A percentile compares a stretch with the other conserved stretches of the same genome.
Evolutionary conservation across 2,329 filamentous ascomycete genomes (phyloP).

Genomic region (Botrytis cinerea): DNA sequence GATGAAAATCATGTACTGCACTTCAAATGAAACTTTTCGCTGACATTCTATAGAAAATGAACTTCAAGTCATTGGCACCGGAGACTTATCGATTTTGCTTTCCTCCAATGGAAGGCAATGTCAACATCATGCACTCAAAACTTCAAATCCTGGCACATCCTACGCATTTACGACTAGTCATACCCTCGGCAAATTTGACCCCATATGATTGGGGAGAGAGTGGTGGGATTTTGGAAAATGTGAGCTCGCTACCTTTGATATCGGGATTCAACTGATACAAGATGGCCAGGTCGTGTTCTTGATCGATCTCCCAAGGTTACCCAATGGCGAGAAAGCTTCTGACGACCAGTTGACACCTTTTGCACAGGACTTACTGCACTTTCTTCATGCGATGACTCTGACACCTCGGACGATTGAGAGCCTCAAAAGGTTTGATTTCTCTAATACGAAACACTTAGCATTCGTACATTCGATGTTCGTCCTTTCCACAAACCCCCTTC

Average conservation of each 20-base stretch:
- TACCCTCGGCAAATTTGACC: slow-evolving; percentile 86
- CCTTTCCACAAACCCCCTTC: background rate
- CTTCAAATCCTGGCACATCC: slow-evolving; percentile 84
- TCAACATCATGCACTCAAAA: slow-evolving; percentile 89
- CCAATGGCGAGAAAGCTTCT: slow-evolving; percentile 31
- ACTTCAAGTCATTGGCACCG: slow-evolving; percentile 53
- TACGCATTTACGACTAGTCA: slow-evolving; percentile 71
- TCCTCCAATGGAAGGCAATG: slow-evolving; percentile 68
- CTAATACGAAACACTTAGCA: slow-evolving; percentile 66
- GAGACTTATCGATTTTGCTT: slow-evolving; percentile 72
- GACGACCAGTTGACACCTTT: slow-evolving; percentile 54
- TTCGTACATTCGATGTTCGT: slow-evolving; percentile 85
- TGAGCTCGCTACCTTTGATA: slow-evolving; percentile 42
- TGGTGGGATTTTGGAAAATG: slow-evolving; percentile 84
- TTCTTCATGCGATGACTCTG: slow-evolving; percentile 46
- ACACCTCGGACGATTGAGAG: slow-evolving; percentile 66
- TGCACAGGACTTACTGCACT: slow-evolving; percentile 61
- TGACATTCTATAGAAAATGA: slow-evolving; percentile 47
- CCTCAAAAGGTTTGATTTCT: slow-evolving; percentile 79
- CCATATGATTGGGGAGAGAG: slow-evolving; percentile 70
- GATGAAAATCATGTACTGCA: background rate
- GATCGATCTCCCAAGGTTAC: slow-evolving; percentile 67
- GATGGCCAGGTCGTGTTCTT: slow-evolving; percentile 20
- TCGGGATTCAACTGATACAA: slow-evolving; percentile 12
- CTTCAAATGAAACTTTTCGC: background rate